Evolutionary conservation across 208 protist species (phyloP).

Genomic region (Blastocrithidia nonstop): DNA sequence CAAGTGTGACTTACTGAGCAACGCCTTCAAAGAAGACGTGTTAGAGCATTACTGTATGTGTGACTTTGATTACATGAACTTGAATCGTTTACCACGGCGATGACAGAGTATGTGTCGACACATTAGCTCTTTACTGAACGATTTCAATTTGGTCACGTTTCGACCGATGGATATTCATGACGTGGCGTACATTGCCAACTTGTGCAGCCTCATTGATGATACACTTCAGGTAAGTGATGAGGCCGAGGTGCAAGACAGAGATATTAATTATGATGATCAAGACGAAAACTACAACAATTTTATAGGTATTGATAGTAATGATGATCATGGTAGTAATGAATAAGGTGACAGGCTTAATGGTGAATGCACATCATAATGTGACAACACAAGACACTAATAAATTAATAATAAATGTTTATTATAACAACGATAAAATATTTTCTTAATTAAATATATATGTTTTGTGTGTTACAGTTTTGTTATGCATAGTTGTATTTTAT

Average conservation of each 20-base stretch:
- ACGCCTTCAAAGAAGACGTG: slow-evolving; percentile 41
- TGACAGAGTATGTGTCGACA: slow-evolving; percentile 58
- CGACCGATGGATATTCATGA: slow-evolving; percentile 67
- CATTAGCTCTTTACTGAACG: slow-evolving; percentile 41
- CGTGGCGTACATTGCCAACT: slow-evolving; percentile 40
- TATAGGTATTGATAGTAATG: no score
- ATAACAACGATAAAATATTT: no score
- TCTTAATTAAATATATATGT: no score
- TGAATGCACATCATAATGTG: no score
- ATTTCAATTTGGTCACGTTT: slow-evolving; percentile 78
- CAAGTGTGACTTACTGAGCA: slow-evolving; percentile 78
- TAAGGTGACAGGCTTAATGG: no score
- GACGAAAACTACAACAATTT: no score
- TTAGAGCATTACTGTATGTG: slow-evolving; percentile 80
- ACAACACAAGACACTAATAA: no score
- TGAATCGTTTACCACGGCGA: slow-evolving; percentile 32
- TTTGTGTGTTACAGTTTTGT: no score
- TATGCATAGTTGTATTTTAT: no score
- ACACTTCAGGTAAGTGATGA: slow-evolving; percentile 78
- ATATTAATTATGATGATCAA: slow-evolving; percentile 11
- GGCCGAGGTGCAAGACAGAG: slow-evolving; percentile 67
- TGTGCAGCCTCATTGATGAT: slow-evolving; percentile 63
- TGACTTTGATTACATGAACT: slow-evolving; percentile 78
- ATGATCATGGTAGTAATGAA: no score
- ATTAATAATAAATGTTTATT: no score